Evolutionary conservation across 257 asterid genomes (phyloP).

Genomic region (Jacaranda copaia): DNA sequence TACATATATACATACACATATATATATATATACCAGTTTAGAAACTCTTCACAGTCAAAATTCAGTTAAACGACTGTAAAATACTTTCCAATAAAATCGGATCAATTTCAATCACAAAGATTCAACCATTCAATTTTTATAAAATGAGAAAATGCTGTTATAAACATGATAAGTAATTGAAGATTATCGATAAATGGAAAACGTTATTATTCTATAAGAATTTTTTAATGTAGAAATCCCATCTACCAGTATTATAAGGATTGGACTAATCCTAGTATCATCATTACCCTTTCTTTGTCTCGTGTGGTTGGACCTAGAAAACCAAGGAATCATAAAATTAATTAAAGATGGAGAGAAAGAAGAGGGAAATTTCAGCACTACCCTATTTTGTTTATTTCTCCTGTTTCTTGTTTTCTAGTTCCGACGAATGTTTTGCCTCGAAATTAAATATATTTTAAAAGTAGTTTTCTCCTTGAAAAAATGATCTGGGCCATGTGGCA

Average conservation of each 20-base stretch:
- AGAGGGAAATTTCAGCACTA: too few species aligned
- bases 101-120: not conserved
- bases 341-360: not conserved
- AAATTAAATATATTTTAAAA: too few species aligned
- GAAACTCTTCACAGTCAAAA: not conserved
- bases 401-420: too few species aligned
- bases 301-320: not conserved
- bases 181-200: not conserved
- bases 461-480: too few species aligned
- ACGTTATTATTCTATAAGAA: not conserved
- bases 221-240: constrained; percentile 25
- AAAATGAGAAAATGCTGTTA: not conserved
- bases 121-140: not conserved
- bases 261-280: constrained; percentile 36
- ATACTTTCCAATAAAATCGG: not conserved
- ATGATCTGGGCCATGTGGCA: too few species aligned
- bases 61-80: not conserved
- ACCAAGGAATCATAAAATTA: not conserved
- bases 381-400: too few species aligned
- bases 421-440: too few species aligned
- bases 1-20: too few species aligned
- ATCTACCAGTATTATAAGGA: constrained; percentile 34
- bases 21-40: not conserved
- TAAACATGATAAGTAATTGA: not conserved
- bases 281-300: constrained; percentile 11